These are phyloP conservation scores for Pseudozyma thailandica DNA, from an alignment of 1,284 basidiomycete species.

Conservation along the genomic window DNA sequence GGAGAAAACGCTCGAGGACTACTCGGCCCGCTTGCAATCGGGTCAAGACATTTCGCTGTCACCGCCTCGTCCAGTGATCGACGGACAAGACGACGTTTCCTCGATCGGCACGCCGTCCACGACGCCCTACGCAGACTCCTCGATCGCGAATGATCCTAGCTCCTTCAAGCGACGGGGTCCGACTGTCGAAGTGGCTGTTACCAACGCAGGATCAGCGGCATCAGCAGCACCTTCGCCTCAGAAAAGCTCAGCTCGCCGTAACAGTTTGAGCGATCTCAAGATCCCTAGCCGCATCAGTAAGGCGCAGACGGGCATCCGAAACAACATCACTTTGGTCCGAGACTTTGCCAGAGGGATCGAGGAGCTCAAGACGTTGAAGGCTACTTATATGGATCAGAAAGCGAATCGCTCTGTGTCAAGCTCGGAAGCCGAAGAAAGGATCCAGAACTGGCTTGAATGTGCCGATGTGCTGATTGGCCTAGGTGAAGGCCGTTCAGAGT, in stretches of 20 bases:
- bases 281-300: conserved; percentile 56
- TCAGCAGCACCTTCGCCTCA: conserved; percentile 5
- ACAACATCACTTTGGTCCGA: conserved; percentile 50
- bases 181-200: neutral
- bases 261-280: conserved; percentile 56
- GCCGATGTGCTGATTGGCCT: conserved; percentile 58
- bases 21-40: conserved; percentile 10
- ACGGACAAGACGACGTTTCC: neutral
- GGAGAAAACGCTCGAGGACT: conserved; percentile 9
- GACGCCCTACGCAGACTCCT: neutral
- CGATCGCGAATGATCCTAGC: neutral
- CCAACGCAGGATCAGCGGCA: conserved; percentile 1
- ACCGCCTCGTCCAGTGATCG: neutral
- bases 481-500: conserved; percentile 46
- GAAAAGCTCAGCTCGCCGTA: conserved; percentile 27
- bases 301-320: conserved; percentile 50
- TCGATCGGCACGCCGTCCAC: neutral
- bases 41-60: conserved; percentile 11
- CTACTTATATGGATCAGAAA: conserved; percentile 35
- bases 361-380: conserved; percentile 51
- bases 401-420: neutral
- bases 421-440: conserved; percentile 9
- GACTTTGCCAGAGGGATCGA: conserved; percentile 59
- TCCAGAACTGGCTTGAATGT: conserved; percentile 54
- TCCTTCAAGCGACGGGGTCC: neutral